Percentiles rank a stretch among this genome's conserved stretches.
phyloP scores from a whole-genome alignment of 345 rosid genomes.

The Euphorbia peplus region DNA sequence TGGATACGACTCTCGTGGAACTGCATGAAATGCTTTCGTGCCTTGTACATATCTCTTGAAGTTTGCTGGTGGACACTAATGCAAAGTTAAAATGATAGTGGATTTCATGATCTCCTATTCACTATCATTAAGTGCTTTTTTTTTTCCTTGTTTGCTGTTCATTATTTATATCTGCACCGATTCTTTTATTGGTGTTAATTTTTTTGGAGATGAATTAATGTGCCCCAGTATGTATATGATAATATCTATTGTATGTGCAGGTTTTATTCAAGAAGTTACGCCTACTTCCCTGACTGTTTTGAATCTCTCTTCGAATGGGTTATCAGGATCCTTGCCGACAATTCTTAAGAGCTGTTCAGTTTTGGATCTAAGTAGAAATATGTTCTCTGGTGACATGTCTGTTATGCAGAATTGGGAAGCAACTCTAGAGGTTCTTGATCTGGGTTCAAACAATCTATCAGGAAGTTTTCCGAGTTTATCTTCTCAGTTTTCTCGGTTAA shows the following conservation, averaged over 20 bases:
- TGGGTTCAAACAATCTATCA: conserved; percentile 74
- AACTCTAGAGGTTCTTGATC: conserved; percentile 60
- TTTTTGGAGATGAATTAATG: conserved; percentile 20
- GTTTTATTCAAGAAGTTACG: conserved; percentile 51
- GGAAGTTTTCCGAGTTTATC: conserved; percentile 68
- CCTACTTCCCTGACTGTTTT: conserved; percentile 59
- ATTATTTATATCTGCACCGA: conserved; percentile 34
- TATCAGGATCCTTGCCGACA: conserved; percentile 70
- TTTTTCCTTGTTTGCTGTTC: not conserved
- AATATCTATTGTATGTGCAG: conserved; percentile 37
- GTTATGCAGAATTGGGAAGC: conserved; percentile 63
- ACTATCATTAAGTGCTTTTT: not conserved
- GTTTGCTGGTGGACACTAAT: not conserved
- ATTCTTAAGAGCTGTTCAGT: conserved; percentile 36
- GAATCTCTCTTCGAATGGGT: conserved; percentile 71
- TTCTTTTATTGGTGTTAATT: conserved; percentile 49
- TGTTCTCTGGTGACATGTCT: conserved; percentile 58
- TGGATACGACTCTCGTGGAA: not conserved
- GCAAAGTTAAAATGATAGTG: not conserved
- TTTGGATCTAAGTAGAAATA: conserved; percentile 75
- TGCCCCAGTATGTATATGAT: conserved; percentile 4
- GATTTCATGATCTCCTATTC: not conserved
- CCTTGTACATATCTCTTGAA: not conserved
- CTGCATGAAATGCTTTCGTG: not conserved
- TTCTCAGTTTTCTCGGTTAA: conserved; percentile 51